These are phyloP conservation scores for Clonostachys byssicola DNA, from an alignment of 2,329 filamentous ascomycete genomes.

Conservation along the genomic window DNA sequence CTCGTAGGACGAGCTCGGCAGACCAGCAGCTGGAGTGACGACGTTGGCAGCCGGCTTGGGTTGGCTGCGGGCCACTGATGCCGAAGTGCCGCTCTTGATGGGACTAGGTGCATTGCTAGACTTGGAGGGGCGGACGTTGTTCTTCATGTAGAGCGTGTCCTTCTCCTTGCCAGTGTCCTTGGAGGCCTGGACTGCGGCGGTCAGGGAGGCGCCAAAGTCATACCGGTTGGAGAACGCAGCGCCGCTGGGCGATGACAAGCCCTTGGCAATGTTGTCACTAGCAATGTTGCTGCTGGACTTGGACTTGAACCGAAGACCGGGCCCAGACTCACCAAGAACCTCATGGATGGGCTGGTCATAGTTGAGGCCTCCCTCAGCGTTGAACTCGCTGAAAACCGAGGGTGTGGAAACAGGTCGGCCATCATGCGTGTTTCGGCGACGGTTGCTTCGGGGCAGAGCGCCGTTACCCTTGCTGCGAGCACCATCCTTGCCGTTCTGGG, in stretches of 20 bases:
- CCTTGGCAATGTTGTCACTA: constrained; percentile 53
- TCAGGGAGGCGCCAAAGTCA: constrained; percentile 90
- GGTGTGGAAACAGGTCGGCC: constrained; percentile 49
- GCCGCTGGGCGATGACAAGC: constrained; percentile 51
- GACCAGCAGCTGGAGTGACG: constrained; percentile 48
- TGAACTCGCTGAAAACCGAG: constrained; percentile 68
- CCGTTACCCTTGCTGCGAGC: constrained; percentile 44
- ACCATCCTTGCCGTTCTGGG: constrained; percentile 53
- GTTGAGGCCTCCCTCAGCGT: constrained; percentile 51
- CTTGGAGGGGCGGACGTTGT: constrained; percentile 25
- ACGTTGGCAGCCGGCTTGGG: constrained; percentile 23
- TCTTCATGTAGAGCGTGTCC: constrained; percentile 53
- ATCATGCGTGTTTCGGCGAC: constrained; percentile 34
- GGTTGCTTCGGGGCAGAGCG: constrained; percentile 65
- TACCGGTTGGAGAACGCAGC: constrained; percentile 90
- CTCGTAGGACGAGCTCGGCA: constrained; percentile 88
- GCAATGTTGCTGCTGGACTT: constrained; percentile 61
- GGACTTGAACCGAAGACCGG: constrained; percentile 66
- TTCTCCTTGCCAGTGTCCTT: constrained; percentile 56
- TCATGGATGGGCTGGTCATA: constrained; percentile 58
- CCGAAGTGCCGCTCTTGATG: constrained; percentile 14
- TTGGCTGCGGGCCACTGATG: neutral
- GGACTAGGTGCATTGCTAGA: constrained; percentile 8
- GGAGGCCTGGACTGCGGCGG: constrained; percentile 72
- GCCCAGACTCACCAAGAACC: constrained; percentile 59